phyloP scores from a whole-genome alignment of 177 flowering plant species.

The Vitis hybrid region DNA sequence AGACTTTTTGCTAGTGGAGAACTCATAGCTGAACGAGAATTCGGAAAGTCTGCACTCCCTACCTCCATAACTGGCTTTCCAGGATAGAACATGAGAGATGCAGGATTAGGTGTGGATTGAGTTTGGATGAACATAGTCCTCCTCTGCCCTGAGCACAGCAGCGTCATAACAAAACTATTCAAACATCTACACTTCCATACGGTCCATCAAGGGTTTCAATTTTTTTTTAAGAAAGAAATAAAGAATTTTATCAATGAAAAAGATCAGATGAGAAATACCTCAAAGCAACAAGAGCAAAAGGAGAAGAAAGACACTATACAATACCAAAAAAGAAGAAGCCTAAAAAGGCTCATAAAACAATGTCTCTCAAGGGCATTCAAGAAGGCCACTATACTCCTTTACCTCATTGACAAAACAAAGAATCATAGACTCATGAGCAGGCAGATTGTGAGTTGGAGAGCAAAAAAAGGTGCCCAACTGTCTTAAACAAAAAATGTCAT shows the following conservation, averaged over 20 bases:
- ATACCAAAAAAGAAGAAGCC: too few relatives aligned
- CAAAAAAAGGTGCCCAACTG: too few relatives aligned
- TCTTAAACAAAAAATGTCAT: not conserved
- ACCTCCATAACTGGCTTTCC: constrained; percentile 92
- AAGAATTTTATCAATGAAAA: too few relatives aligned
- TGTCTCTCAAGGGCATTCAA: not conserved
- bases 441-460: too few relatives aligned
- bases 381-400: not conserved
- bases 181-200: not conserved
- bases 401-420: not conserved
- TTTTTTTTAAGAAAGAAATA: not conserved
- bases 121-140: constrained; percentile 93
- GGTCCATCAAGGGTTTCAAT: not conserved
- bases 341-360: too few relatives aligned
- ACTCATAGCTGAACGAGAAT: constrained; percentile 83
- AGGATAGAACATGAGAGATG: constrained; percentile 89
- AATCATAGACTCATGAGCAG: too few relatives aligned
- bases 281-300: not conserved
- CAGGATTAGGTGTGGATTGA: constrained; percentile 87
- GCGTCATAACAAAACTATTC: not conserved
- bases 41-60: constrained; percentile 92
- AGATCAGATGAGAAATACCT: not conserved
- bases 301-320: too few relatives aligned
- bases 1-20: constrained; percentile 81
- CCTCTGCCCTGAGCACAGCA: constrained; percentile 62